Percentiles rank a stretch among this genome's conserved stretches.
Evolutionary conservation across 139 green algal species (phyloP).

Genomic region (Volvox reticuliferus): DNA sequence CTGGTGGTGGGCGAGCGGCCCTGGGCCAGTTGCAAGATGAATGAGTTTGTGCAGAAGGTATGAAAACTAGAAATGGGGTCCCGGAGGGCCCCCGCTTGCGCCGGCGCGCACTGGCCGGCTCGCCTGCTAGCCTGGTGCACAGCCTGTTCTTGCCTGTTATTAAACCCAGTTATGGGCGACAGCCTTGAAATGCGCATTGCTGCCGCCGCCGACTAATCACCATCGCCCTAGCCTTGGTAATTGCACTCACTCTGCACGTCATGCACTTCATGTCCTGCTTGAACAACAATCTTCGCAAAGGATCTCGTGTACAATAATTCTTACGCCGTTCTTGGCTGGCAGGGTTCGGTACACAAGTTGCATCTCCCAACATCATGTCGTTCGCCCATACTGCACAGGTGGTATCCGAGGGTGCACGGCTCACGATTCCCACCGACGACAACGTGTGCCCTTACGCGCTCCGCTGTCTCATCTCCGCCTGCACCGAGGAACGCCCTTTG

Average conservation of each 20-base stretch:
- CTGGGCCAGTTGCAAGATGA: slow-evolving; percentile 16
- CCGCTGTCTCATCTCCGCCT: slow-evolving; percentile 34
- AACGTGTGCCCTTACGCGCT: slow-evolving; percentile 38
- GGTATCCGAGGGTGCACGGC: slow-evolving; percentile 31
- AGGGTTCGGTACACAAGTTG: too few species aligned
- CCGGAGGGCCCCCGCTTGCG: too few species aligned
- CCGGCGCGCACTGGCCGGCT: too few species aligned
- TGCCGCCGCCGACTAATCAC: background rate
- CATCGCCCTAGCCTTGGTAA: background rate
- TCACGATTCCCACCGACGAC: slow-evolving; percentile 37
- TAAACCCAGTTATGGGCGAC: background rate
- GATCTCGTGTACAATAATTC: too few species aligned
- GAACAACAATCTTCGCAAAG: too few species aligned
- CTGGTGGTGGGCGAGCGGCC: slow-evolving; percentile 40
- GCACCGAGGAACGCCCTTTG: slow-evolving; percentile 26
- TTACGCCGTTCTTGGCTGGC: too few species aligned
- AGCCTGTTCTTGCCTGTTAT: background rate
- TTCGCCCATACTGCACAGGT: background rate
- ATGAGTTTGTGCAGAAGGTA: slow-evolving; percentile 34
- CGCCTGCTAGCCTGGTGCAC: background rate
- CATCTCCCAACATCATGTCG: too few species aligned
- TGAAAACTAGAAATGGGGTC: background rate
- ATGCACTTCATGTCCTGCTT: too few species aligned
- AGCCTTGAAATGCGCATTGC: background rate
- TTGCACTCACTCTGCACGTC: background rate